Base-by-base conservation (phyloP, 352 stramenopile species). In the Pythium sp. region DNA sequence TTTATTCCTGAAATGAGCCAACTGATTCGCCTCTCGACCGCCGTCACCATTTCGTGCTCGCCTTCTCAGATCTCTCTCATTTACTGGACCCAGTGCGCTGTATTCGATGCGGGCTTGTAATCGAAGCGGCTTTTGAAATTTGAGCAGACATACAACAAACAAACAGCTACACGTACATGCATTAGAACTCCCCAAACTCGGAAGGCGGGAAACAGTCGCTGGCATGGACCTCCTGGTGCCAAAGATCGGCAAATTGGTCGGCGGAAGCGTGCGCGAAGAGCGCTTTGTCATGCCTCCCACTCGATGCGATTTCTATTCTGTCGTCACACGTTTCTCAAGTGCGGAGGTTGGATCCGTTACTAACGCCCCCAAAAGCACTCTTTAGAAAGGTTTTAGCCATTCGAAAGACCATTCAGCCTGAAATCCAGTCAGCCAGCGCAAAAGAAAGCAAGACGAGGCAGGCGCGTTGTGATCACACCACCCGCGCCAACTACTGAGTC, bases 211-310 rank as follows among this genome's bases (percentile, higher is more conserved):
- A 72, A 99, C 96, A 0, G 97, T 99, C 15, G 97, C 97, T 65
- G 96, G 96, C 12, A 99, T 99, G 90, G 97, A 99, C 78, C 74
- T 99, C 36, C 77, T 99, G 20, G 96, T 99, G 49, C 97, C 97
- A 20, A 95, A 96, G 56, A 94, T 99, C 51, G 97, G 89, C 38
- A 97, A 99, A 73, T 85, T 99, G 18, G 92, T 99, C 28, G 97
- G 97, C 59, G 97, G 97, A 36, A 99, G 93, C 74, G 97, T 99
- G 73, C 87, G 97, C 72, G 95, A 98, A 80, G 94, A 99, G 68
- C 80, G 93, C 58, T 86, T 98, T 43, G 89, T 62, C 32, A 49
- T 32, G n/a, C 24, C 4, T 14, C 34, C 56, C 0, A 22, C 46
- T 49, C 5, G 0, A 14, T 14, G 0, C 15, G n/a, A 24, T 32